phyloP scores from a whole-genome alignment of 345 rosid species.

The Schrenkiella parvula region DNA sequence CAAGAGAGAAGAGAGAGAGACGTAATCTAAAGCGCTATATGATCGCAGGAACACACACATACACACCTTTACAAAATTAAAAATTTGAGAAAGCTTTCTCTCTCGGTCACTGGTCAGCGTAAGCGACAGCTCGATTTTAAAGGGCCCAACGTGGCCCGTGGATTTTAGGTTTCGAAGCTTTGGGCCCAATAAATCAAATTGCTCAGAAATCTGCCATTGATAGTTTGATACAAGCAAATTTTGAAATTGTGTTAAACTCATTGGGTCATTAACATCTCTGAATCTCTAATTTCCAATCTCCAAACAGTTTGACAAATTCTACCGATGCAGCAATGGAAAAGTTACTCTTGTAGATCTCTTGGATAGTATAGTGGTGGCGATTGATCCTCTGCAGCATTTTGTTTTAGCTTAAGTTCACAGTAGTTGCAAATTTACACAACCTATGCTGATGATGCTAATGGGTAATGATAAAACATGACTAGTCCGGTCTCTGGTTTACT shows the following conservation, averaged over 20 bases:
- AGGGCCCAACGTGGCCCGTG: background rate
- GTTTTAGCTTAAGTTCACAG: conserved; percentile 22
- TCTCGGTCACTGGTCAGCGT: background rate
- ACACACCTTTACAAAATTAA: background rate
- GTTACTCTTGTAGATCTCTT: conserved; percentile 79
- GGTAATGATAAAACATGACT: background rate
- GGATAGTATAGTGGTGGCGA: conserved; percentile 34
- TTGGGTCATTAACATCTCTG: too few species aligned
- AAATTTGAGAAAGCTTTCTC: background rate
- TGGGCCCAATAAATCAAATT: too few species aligned
- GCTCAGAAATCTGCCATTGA: too few species aligned
- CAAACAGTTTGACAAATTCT: too few species aligned
- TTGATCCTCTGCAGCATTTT: conserved; percentile 10
- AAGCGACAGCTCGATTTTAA: background rate
- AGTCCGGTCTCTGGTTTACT: background rate
- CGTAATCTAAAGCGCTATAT: conserved; percentile 16
- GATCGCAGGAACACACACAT: conserved; percentile 20
- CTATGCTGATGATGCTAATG: background rate
- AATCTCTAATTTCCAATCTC: too few species aligned
- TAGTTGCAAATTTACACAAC: background rate
- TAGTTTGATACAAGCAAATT: too few species aligned
- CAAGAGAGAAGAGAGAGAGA: conserved; percentile 4
- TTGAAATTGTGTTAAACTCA: too few species aligned
- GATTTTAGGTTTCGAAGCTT: background rate
- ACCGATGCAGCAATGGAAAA: conserved; percentile 73